Evolutionary conservation across 1,139 yeast genomes (phyloP), one percentile per base, ranked within the genome.

Genomic region (Taphrina betulina): DNA sequence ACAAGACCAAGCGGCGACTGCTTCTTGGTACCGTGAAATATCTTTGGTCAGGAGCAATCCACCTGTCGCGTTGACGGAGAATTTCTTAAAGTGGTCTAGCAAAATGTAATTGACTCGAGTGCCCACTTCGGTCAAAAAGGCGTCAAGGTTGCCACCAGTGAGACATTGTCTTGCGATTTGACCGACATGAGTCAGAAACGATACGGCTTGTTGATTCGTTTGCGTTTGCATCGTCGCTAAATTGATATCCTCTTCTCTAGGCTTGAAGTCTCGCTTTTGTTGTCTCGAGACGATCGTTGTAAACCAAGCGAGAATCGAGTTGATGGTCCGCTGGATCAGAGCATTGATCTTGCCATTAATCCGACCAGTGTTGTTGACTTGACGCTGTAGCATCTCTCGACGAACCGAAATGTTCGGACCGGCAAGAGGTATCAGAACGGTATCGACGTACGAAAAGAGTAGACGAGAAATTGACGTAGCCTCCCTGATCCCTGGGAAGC

Each of bases 41-140:
- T 90, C 97, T 38, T 85, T 84, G 0, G 95, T 85, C n/a, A 87
- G 77, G 16, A 85, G 80, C 58, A 84, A 77, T 24, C 95, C 96
- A 53, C 97, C 97, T 8, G 83, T 78, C 2, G 89, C 81, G 63
- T 81, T 86, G 59, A 89, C 87, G 34, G 80, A 79, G 67, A 81
- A 85, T 65, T 82, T 85, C 62, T 83, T 83, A 66, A 84, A 83
- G 67, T 90, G 96, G 28, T 78, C 80, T 62, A 88, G 73, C 53
- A 90, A 71, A 53, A 80, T 74, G 42, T 77, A 76, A 64, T 85
- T 75, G 50, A 87, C 75, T 24, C 75, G 76, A 59, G 75, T 70
- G 1, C 95, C 95, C 12, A 86, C 72, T 58, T 79, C 81, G 16
- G 72, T 70, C 58, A 85, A 69, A 16, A 83, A 76, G 36, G 75